A percentile compares a stretch with the other conserved stretches of the same genome.
Conservation (phyloP, 345 rosid species). For the Barbarea vulgaris region DNA sequence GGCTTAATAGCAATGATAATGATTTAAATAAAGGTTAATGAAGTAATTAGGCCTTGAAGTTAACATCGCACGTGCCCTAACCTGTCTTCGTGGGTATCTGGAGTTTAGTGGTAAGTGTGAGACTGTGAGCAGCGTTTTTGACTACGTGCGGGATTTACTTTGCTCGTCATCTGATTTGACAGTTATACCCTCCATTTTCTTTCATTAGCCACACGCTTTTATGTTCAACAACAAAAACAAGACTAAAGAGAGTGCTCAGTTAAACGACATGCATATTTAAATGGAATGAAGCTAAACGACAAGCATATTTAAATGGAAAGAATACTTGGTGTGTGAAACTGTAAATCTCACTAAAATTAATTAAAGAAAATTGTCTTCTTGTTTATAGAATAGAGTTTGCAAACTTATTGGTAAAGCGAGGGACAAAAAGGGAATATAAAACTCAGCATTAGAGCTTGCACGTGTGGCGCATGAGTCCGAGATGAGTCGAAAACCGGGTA, state of each 20-base stretch:
- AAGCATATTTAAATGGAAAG: neutral
- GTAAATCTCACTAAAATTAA: neutral
- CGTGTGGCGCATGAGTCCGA: conserved; percentile 51
- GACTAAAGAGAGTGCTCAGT: neutral
- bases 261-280: neutral
- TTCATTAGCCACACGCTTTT: neutral
- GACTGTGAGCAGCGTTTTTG: conserved; percentile 3
- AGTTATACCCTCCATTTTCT: neutral
- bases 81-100: conserved; percentile 3
- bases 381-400: neutral
- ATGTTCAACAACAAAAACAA: neutral
- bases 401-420: neutral
- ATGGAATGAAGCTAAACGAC: neutral
- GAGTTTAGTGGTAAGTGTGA: neutral
- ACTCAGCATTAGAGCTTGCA: conserved; percentile 24
- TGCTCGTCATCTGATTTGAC: neutral
- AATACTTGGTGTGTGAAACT: neutral
- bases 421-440: neutral
- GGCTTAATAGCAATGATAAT: neutral
- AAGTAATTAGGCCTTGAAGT: conserved; percentile 11
- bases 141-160: neutral
- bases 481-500: conserved; percentile 45
- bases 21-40: neutral
- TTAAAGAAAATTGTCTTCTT: neutral
- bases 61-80: conserved; percentile 20